Evolutionary conservation across 495 filamentous ascomycete species (phyloP), one percentile per base, ranked within the genome.

Genomic region (Echria macrotheca): DNA sequence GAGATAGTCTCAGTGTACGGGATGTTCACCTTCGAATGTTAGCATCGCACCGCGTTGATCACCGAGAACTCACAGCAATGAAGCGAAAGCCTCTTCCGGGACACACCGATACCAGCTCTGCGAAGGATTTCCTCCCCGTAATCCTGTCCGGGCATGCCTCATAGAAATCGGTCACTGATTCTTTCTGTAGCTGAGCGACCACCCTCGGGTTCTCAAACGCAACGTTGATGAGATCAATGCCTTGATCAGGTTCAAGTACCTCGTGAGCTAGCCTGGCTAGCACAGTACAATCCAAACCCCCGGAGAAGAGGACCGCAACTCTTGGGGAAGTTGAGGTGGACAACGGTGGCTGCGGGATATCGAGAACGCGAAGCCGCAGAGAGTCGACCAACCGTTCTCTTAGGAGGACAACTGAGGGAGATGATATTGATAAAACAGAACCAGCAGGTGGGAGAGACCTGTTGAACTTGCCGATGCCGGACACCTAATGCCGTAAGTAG

Each of bases 201-300:
- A 86, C 80, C 17, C 91, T 79, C 0, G 88, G 89, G 57, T 98
- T 98, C 61, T 98, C 87, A 56, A 99, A 99, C 0, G 90, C 93
- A 35, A 99, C 91, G 55, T 99, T 99, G 15, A 97, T 75, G 0
- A 99, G 76, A 59, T 96, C 90, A 50, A 99, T 85, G 5, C 71
- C 68, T 51, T 93, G 80, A 4, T 73, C 61, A 2, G 59, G 18
- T 0, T 88, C 86, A 7, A 96, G 64, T 18, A 89, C 66, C 22
- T 95, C 86, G 55, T 96, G 90, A n/a, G 77, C 70, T 19, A 97
- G 64, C 42, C 90, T 76, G 10, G 94, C 91, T 21, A 99, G 73
- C 0, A 95, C 67, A 2, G 90, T 91, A 63, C 93, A 96, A 63
- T 99, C 93, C 7, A 99, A 73, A 0, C 93, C 93, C 4, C 93